Percentiles rank a stretch among this genome's conserved stretches.
Conservation (phyloP, 2,329 filamentous ascomycete genomes). For the Colletotrichum tofieldiae region DNA sequence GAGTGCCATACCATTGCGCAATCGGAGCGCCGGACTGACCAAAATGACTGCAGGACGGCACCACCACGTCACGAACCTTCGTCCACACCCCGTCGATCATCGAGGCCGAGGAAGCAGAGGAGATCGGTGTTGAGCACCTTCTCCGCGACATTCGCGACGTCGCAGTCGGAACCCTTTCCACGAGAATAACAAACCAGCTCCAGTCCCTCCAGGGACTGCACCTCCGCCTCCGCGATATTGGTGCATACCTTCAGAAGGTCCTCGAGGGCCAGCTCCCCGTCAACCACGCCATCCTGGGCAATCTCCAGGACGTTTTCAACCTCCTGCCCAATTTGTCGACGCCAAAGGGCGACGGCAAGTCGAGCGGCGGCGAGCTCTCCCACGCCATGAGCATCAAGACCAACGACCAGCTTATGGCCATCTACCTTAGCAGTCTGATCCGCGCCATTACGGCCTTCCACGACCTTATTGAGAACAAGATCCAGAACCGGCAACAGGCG, state of each 20-base stretch:
- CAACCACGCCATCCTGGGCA: conserved; percentile 97
- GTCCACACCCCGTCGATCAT: conserved; percentile 99
- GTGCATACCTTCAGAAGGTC: conserved; percentile 95
- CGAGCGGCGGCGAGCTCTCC: conserved; percentile 87
- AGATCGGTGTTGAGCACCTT: conserved; percentile 98
- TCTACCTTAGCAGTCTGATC: conserved; percentile 97
- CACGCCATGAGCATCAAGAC: conserved; percentile 99
- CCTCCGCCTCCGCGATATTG: conserved; percentile 94
- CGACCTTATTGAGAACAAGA: conserved; percentile 99
- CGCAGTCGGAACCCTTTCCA: conserved; percentile 95
- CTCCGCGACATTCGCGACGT: conserved; percentile 98
- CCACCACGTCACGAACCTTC: conserved; percentile 96
- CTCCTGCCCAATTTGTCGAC: conserved; percentile 95
- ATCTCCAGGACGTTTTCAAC: conserved; percentile 99
- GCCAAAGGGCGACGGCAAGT: conserved; percentile 75
- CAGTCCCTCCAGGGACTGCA: conserved; percentile 98
- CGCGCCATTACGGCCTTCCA: conserved; percentile 99
- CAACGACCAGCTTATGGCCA: conserved; percentile 98
- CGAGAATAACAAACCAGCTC: conserved; percentile 96
- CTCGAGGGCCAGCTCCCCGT: conserved; percentile 92
- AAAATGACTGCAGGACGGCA: conserved; percentile 81
- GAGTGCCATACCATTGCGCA: conserved; percentile 54
- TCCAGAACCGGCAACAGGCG: conserved; percentile 97
- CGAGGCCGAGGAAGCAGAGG: conserved; percentile 98
- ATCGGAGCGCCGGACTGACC: conserved; percentile 33